phyloP scores from a whole-genome alignment of 2,329 filamentous ascomycete genomes.

The Gaeumannomyces sp. region DNA sequence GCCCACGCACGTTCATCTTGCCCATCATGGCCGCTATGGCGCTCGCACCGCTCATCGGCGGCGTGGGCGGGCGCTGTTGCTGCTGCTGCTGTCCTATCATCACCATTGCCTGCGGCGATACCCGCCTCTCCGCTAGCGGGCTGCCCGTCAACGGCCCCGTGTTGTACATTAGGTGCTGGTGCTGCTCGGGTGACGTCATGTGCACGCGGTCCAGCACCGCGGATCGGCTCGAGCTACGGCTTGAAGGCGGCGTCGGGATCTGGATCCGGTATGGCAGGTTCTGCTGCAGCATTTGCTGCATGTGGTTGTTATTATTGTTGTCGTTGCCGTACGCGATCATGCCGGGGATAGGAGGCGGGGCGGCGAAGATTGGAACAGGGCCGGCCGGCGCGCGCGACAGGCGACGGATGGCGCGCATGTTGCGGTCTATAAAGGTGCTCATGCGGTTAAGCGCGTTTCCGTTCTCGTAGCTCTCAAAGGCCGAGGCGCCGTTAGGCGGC shows the following conservation, averaged over 20 bases:
- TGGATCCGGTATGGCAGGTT: background rate
- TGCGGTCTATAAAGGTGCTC: slow-evolving; percentile 36
- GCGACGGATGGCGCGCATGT: slow-evolving; percentile 35
- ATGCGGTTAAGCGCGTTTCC: slow-evolving; percentile 36
- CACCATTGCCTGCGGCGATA: background rate
- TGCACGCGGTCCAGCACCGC: background rate
- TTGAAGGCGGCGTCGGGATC: slow-evolving; percentile 6
- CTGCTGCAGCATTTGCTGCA: slow-evolving; percentile 5
- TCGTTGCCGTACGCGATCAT: background rate
- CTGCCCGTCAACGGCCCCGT: background rate
- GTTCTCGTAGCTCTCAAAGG: slow-evolving; percentile 24
- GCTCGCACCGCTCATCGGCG: slow-evolving; percentile 1
- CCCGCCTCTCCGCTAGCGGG: slow-evolving; percentile 1
- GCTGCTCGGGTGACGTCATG: background rate
- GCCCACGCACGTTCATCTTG: slow-evolving; percentile 9
- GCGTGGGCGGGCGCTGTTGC: background rate
- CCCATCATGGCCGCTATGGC: slow-evolving; percentile 9
- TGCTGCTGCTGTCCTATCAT: background rate
- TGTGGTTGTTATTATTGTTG: background rate
- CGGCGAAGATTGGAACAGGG: background rate
- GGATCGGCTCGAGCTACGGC: slow-evolving; percentile 8
- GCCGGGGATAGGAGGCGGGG: background rate
- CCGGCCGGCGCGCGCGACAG: slow-evolving; percentile 16
- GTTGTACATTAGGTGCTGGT: background rate
- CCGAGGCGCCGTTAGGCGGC: slow-evolving; percentile 5